Percentiles rank a stretch among this genome's conserved stretches.
These are phyloP conservation scores for Nidularia sp. DNA, from an alignment of 768 basidiomycete genomes.

Conservation along the genomic window DNA sequence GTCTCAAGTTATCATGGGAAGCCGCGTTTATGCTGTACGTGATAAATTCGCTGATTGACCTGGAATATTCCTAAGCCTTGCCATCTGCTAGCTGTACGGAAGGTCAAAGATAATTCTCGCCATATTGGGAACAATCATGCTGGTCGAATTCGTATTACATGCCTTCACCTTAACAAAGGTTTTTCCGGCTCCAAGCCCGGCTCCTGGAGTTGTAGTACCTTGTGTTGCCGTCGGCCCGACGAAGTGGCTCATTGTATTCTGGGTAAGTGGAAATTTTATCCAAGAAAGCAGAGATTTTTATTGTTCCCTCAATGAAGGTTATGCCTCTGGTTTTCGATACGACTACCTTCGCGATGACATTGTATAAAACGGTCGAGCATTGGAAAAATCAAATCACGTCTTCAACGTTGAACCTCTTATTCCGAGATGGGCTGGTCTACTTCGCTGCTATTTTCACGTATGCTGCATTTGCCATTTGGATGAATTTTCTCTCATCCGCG, in stretches of 20 bases:
- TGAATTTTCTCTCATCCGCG: background rate
- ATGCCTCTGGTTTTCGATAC: slow-evolving; percentile 13
- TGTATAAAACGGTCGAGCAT: background rate
- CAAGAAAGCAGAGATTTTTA: background rate
- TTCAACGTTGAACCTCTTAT: slow-evolving; percentile 2
- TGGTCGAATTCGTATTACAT: slow-evolving; percentile 10
- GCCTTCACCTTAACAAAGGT: slow-evolving; percentile 12
- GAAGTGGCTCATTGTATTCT: slow-evolving; percentile 16
- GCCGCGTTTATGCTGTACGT: slow-evolving; percentile 17
- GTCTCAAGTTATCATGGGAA: slow-evolving; percentile 19
- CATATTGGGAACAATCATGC: slow-evolving; percentile 5
- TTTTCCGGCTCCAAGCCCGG: slow-evolving; percentile 7
- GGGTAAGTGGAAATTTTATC: slow-evolving; percentile 12
- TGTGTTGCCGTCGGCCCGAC: slow-evolving; percentile 16
- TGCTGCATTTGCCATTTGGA: slow-evolving; percentile 3
- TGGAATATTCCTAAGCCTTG: background rate
- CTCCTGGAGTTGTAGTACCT: slow-evolving; percentile 9
- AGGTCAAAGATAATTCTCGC: slow-evolving; percentile 8
- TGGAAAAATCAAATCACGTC: background rate
- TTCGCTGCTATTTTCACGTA: slow-evolving; percentile 10
- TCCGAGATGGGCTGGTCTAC: slow-evolving; percentile 18
- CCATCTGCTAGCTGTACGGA: slow-evolving; percentile 9
- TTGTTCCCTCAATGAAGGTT: slow-evolving; percentile 1
- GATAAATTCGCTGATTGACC: background rate
- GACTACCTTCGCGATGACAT: slow-evolving; percentile 7